phyloP scores from a whole-genome alignment of 257 asterid genomes.

The Solanum ossicruentum region DNA sequence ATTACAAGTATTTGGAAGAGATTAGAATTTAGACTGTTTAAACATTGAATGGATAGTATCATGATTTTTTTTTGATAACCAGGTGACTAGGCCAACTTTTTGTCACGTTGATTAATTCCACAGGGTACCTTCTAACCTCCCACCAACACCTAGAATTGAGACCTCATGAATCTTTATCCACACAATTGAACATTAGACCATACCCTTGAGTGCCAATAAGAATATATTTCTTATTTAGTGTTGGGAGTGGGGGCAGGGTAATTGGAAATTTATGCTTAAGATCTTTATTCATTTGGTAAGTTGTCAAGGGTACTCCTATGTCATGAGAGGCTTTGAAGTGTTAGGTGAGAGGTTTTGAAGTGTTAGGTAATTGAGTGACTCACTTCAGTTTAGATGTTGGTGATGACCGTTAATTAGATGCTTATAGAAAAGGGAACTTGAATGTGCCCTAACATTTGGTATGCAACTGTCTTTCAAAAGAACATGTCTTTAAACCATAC shows the following conservation, averaged over 20 bases:
- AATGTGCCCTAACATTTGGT: not conserved
- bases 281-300: not conserved
- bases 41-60: not conserved
- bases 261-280: not conserved
- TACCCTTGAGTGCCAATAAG: not conserved
- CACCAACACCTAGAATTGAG: not conserved
- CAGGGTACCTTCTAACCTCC: not conserved
- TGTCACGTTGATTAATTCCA: not conserved
- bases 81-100: not conserved
- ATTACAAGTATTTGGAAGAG: not conserved
- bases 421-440: not conserved
- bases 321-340: not conserved
- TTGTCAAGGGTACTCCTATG: not conserved
- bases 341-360: not conserved
- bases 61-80: not conserved
- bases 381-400: not conserved
- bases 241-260: not conserved
- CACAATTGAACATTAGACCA: not conserved
- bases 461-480: not conserved
- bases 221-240: not conserved
- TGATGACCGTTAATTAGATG: not conserved
- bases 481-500: not conserved
- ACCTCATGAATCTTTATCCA: not conserved
- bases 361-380: not conserved
- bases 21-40: not conserved